Evolutionary conservation across 495 filamentous ascomycete genomes (phyloP).

Genomic region (Jackrogersella multiformis): DNA sequence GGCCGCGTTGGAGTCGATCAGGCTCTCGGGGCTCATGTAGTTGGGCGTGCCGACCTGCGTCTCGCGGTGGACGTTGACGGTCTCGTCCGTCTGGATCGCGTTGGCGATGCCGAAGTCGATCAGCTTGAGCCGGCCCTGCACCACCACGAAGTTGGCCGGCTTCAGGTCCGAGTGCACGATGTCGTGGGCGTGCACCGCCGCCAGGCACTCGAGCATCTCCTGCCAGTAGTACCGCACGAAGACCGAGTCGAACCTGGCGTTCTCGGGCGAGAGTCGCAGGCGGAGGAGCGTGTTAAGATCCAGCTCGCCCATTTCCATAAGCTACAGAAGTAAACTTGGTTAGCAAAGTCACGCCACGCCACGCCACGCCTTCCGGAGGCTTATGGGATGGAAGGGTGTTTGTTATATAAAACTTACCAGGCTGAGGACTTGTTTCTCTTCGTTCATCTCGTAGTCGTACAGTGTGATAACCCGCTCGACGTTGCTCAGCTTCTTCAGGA

Average conservation of each 20-base stretch:
- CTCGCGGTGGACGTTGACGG: slow-evolving; percentile 96
- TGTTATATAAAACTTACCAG: slow-evolving; percentile 71
- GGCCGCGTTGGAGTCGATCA: slow-evolving; percentile 82
- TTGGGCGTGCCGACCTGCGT: slow-evolving; percentile 95
- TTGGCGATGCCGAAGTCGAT: slow-evolving; percentile 99
- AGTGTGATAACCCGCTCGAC: slow-evolving; percentile 89
- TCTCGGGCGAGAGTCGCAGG: slow-evolving; percentile 74
- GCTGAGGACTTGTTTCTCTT: slow-evolving; percentile 83
- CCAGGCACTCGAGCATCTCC: slow-evolving; percentile 97
- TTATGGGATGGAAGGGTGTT: not conserved
- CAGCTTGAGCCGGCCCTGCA: slow-evolving; percentile 82
- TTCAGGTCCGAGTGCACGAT: slow-evolving; percentile 98
- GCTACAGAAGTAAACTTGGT: slow-evolving; percentile 50
- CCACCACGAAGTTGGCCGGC: slow-evolving; percentile 92
- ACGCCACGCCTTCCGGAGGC: no score
- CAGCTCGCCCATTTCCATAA: slow-evolving; percentile 99
- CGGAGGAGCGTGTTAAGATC: slow-evolving; percentile 86
- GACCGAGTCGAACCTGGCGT: slow-evolving; percentile 79
- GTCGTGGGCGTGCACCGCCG: slow-evolving; percentile 84
- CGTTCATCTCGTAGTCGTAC: slow-evolving; percentile 93
- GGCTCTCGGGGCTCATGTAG: slow-evolving; percentile 96
- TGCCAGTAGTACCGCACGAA: slow-evolving; percentile 98
- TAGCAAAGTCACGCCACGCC: slow-evolving; percentile 11
- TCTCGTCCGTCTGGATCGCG: slow-evolving; percentile 91
- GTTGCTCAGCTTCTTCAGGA: slow-evolving; percentile 80